These are phyloP conservation scores for Saccharomycopsis vini DNA, from an alignment of 805 yeast species.

Conservation along the genomic window DNA sequence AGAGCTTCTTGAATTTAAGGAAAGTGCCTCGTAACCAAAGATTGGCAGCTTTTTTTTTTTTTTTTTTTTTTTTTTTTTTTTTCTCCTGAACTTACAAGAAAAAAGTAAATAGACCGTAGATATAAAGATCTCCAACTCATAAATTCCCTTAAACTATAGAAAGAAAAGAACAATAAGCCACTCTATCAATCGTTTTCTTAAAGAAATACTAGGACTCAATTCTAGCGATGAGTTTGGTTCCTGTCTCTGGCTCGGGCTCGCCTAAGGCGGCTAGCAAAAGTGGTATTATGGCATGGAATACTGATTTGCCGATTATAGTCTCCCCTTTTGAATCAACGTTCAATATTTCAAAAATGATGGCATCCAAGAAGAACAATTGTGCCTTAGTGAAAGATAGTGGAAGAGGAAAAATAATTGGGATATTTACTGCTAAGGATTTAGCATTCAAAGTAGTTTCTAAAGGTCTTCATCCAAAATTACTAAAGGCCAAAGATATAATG, in stretches of 20 bases:
- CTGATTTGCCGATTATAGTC: constrained; percentile 33
- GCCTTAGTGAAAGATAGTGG: constrained; percentile 28
- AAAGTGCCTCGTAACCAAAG: no score
- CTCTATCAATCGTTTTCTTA: no score
- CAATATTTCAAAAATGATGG: constrained; percentile 31
- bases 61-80: no score
- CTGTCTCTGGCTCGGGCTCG: not conserved
- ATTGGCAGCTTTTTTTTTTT: no score
- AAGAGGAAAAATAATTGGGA: constrained; percentile 28
- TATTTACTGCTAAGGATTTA: constrained; percentile 39
- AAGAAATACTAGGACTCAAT: no score
- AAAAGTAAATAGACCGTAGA: no score
- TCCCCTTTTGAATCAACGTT: constrained; percentile 26
- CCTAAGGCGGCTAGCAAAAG: not conserved
- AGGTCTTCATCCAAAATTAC: constrained; percentile 23
- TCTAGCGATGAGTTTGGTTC: not conserved
- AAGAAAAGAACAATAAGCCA: no score
- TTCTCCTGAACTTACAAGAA: no score
- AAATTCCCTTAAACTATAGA: no score
- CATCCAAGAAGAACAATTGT: constrained; percentile 33
- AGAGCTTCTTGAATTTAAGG: no score
- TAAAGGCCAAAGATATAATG: constrained; percentile 32
- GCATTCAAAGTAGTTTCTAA: constrained; percentile 34
- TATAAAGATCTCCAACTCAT: no score
- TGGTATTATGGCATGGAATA: constrained; percentile 18